Percentiles rank a stretch among this genome's conserved stretches.
These are phyloP conservation scores for Hymenoscyphus repandus DNA, from an alignment of 2,329 filamentous ascomycete species.

Conservation along the genomic window DNA sequence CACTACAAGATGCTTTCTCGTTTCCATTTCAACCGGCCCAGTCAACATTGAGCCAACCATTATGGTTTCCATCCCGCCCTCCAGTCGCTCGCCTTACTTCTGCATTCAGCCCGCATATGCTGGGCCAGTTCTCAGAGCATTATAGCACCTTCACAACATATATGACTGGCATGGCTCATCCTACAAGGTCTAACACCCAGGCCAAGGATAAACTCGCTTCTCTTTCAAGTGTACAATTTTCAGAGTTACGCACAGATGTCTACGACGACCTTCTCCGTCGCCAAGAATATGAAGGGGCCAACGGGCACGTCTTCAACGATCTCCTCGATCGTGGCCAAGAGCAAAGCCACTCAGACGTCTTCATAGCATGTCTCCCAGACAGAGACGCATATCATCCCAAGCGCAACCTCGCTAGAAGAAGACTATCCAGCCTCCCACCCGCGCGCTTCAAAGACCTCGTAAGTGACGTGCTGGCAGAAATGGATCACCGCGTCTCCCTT, in stretches of 20 bases:
- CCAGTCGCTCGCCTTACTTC: background rate
- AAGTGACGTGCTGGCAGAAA: slow-evolving; percentile 13
- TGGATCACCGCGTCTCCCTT: slow-evolving; percentile 6
- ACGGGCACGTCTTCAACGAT: slow-evolving; percentile 37
- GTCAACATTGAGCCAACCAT: too few relatives aligned
- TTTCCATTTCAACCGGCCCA: too few relatives aligned
- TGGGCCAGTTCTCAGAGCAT: slow-evolving; percentile 3
- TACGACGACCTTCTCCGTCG: slow-evolving; percentile 21
- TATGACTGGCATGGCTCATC: background rate
- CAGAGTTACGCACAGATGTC: slow-evolving; percentile 18
- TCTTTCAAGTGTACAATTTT: slow-evolving; percentile 11
- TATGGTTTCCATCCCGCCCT: too few relatives aligned
- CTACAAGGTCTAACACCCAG: background rate
- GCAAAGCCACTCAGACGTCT: too few relatives aligned
- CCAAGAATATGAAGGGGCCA: slow-evolving; percentile 18
- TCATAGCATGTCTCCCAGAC: background rate
- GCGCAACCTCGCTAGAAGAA: slow-evolving; percentile 17
- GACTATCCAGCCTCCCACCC: slow-evolving; percentile 8
- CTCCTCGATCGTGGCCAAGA: background rate
- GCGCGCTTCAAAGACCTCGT: slow-evolving; percentile 16
- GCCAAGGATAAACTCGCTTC: slow-evolving; percentile 12
- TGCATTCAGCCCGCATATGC: background rate
- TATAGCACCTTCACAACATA: slow-evolving; percentile 12
- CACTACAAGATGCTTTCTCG: too few relatives aligned
- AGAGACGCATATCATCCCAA: slow-evolving; percentile 10